Evolutionary conservation across 2,329 filamentous ascomycete genomes (phyloP).

Genomic region (Aspergillus ochraceus): DNA sequence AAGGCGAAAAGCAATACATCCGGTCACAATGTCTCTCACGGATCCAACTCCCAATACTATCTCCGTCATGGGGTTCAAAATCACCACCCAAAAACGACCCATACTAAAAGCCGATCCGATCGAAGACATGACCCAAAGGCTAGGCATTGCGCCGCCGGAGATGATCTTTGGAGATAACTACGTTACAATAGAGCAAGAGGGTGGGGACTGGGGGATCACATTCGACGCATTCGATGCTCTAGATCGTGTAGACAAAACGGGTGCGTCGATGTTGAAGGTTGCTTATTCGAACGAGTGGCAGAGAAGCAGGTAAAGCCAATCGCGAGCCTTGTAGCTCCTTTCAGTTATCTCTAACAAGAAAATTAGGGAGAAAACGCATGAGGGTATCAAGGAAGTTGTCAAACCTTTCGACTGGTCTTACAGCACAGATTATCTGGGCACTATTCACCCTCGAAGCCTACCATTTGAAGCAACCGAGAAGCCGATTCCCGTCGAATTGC

Average conservation of each 20-base stretch:
- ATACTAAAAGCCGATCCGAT: constrained; percentile 92
- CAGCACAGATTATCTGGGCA: constrained; percentile 82
- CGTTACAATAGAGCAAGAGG: constrained; percentile 70
- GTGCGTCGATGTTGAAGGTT: constrained; percentile 85
- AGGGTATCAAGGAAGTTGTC: constrained; percentile 88
- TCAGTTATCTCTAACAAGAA: constrained; percentile 1
- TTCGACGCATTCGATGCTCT: constrained; percentile 88
- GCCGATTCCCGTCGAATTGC: constrained; percentile 78
- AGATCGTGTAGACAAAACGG: constrained; percentile 91
- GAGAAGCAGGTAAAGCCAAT: constrained; percentile 57
- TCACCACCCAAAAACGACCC: constrained; percentile 84
- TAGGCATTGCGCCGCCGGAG: constrained; percentile 88
- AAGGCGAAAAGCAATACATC: constrained; percentile 36
- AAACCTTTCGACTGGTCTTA: constrained; percentile 99
- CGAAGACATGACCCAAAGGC: constrained; percentile 73
- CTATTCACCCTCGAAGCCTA: constrained; percentile 47
- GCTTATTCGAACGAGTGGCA: constrained; percentile 91
- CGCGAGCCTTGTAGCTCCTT: neutral
- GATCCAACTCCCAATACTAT: constrained; percentile 55
- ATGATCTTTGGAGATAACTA: constrained; percentile 99
- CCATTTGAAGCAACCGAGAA: constrained; percentile 48
- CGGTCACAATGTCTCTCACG: constrained; percentile 56
- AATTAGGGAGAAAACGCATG: constrained; percentile 71
- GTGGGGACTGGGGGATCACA: constrained; percentile 72
- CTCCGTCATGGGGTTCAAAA: constrained; percentile 66